These are phyloP conservation scores for Dioscorea alata DNA, from an alignment of 106 monocot genomes.

Conservation along the genomic window DNA sequence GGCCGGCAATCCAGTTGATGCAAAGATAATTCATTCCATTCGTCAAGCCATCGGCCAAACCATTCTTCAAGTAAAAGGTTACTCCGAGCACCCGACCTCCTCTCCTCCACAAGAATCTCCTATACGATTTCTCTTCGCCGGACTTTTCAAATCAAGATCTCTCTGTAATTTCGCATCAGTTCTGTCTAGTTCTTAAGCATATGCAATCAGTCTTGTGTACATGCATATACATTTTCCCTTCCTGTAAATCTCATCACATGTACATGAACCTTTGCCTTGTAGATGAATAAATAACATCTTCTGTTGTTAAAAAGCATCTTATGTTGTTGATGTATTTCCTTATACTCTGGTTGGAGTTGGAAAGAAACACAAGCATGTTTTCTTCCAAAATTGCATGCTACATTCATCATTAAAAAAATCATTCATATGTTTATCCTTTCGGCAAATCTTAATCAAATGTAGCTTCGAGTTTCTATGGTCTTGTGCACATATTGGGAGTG, in stretches of 20 bases:
- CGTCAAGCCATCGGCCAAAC: constrained; percentile 24
- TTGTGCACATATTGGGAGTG: too few species aligned
- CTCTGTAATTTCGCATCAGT: constrained; percentile 20
- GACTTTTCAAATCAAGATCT: constrained; percentile 28
- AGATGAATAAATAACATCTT: background rate
- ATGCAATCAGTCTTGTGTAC: background rate
- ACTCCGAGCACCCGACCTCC: background rate
- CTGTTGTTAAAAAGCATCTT: background rate
- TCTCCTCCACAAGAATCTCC: constrained; percentile 10
- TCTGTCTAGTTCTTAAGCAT: background rate
- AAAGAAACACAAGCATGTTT: too few species aligned
- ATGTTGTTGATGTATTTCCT: too few species aligned
- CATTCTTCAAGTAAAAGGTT: constrained; percentile 19
- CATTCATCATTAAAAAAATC: too few species aligned
- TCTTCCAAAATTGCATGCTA: too few species aligned
- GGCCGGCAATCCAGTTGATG: constrained; percentile 18
- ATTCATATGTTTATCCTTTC: too few species aligned
- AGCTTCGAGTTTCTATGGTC: too few species aligned
- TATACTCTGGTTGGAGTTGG: too few species aligned
- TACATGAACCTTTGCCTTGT: background rate
- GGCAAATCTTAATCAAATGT: too few species aligned
- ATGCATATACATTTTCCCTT: background rate
- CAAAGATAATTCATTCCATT: constrained; percentile 22
- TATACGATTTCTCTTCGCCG: constrained; percentile 21
- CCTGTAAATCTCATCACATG: background rate